Base-by-base conservation (phyloP, 2,329 filamentous ascomycete genomes). In the Neopestalotiopsis rosae region DNA sequence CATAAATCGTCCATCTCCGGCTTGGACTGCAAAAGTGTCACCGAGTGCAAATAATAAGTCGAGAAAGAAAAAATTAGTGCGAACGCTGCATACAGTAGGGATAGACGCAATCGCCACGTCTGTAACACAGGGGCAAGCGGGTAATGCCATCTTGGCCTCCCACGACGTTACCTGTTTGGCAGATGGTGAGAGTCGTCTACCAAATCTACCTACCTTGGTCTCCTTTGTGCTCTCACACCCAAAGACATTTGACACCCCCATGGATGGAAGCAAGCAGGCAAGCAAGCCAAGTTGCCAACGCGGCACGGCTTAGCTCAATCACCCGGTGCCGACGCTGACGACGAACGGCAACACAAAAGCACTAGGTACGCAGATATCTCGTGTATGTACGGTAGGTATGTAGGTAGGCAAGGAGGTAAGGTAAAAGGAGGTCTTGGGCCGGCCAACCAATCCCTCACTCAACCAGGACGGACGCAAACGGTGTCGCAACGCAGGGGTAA, bases 61-160 rank as follows among this genome's bases (percentile, higher is more conserved):
- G 9, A 52, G n/a, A 52, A 52, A 52, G 9, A 52, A 52, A 52
- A 52, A 52, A 10, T 9, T 52, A 52, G 45, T 52, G 45, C 45
- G 45, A 52, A 52, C n/a, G 45, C 45, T 52, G 45, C 45, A 52
- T 52, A 52, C 45, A 52, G 45, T 52, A 52, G 45, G 45, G 45
- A 52, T 52, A 52, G 45, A 52, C 45, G 45, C 45, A 52, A 52
- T 52, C 45, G 45, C 45, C 45, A 52, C 45, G 45, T 52, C 45
- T 52, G 45, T 52, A 52, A 52, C 45, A 52, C 45, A 52, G 45
- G 45, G 45, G 45, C 45, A 52, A 52, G 45, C 45, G 45, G 45
- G 45, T 52, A 52, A 52, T 52, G 45, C 45, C 45, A 52, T 52
- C 45, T 52, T 52, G 45, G 45, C 45, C 45, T 28, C 45, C n/a